A percentile compares a stretch with the other conserved stretches of the same genome.
phyloP scores from a whole-genome alignment of 768 basidiomycete species.

The Leccinum disarticulatum region DNA sequence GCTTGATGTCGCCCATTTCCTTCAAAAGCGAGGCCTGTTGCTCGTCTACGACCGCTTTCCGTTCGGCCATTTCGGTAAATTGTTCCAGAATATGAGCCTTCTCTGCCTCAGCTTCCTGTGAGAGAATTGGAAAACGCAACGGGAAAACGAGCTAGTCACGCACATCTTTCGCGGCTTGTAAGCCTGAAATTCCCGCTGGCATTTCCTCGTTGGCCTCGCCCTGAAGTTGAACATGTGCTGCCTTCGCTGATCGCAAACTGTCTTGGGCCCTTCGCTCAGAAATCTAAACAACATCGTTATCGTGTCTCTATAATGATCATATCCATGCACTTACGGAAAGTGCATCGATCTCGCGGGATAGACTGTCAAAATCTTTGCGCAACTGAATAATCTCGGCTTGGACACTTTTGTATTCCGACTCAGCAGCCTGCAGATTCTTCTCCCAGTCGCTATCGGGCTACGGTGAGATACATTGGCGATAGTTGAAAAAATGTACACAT shows the following conservation, averaged over 20 bases:
- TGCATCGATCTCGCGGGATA: constrained; percentile 31
- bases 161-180: constrained; percentile 57
- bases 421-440: constrained; percentile 38
- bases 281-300: constrained; percentile 10
- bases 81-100: constrained; percentile 49
- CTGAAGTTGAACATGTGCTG: constrained; percentile 42
- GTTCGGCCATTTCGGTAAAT: constrained; percentile 43
- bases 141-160: constrained; percentile 14
- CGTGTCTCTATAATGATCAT: not conserved
- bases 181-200: constrained; percentile 58
- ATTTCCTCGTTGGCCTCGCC: constrained; percentile 68
- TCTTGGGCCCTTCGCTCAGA: constrained; percentile 25
- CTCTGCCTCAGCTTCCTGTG: constrained; percentile 56
- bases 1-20: constrained; percentile 46
- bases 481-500: constrained; percentile 16
- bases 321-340: constrained; percentile 34
- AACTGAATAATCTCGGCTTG: constrained; percentile 28
- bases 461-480: not conserved
- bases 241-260: constrained; percentile 35
- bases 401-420: constrained; percentile 37
- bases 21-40: constrained; percentile 43
- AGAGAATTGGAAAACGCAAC: not conserved
- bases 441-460: constrained; percentile 44
- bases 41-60: constrained; percentile 49
- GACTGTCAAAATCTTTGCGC: constrained; percentile 29